Evolutionary conservation across 257 asterid genomes (phyloP).

Genomic region (Echites panduratus): DNA sequence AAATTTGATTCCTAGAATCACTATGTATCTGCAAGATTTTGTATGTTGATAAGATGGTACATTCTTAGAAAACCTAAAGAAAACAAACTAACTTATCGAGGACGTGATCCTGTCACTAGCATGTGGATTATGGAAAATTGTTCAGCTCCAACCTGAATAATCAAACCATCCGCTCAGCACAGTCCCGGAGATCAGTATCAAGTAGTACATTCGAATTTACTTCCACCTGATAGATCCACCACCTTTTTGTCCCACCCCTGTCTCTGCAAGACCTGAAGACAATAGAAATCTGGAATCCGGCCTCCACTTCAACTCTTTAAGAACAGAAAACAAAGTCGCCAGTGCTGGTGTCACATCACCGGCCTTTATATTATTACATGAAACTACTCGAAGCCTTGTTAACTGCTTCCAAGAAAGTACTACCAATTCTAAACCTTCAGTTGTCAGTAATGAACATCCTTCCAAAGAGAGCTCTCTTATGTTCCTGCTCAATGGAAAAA

Average conservation of each 20-base stretch:
- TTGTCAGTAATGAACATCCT: slow-evolving; percentile 86
- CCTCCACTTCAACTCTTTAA: slow-evolving; percentile 87
- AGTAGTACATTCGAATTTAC: slow-evolving; percentile 17
- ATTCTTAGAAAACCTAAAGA: not conserved
- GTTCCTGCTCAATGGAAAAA: slow-evolving; percentile 33
- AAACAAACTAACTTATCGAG: not conserved
- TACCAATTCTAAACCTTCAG: slow-evolving; percentile 69
- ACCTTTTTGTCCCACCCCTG: slow-evolving; percentile 87
- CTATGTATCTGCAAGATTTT: slow-evolving; percentile 10
- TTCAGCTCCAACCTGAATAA: not conserved
- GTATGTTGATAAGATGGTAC: not conserved
- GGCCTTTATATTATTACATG: slow-evolving; percentile 78
- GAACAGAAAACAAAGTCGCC: slow-evolving; percentile 63
- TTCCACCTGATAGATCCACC: slow-evolving; percentile 65
- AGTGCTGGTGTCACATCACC: slow-evolving; percentile 80
- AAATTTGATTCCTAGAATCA: slow-evolving; percentile 9
- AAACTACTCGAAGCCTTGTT: slow-evolving; percentile 65
- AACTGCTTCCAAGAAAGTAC: slow-evolving; percentile 80
- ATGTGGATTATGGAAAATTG: not conserved
- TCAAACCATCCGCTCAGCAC: not conserved
- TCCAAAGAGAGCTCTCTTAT: slow-evolving; percentile 64
- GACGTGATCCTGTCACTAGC: not conserved
- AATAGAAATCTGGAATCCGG: slow-evolving; percentile 74
- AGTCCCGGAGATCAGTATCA: not conserved
- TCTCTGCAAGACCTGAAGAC: slow-evolving; percentile 60